Evolutionary conservation across 2,329 filamentous ascomycete genomes (phyloP).

Genomic region (Volutella citrinella): DNA sequence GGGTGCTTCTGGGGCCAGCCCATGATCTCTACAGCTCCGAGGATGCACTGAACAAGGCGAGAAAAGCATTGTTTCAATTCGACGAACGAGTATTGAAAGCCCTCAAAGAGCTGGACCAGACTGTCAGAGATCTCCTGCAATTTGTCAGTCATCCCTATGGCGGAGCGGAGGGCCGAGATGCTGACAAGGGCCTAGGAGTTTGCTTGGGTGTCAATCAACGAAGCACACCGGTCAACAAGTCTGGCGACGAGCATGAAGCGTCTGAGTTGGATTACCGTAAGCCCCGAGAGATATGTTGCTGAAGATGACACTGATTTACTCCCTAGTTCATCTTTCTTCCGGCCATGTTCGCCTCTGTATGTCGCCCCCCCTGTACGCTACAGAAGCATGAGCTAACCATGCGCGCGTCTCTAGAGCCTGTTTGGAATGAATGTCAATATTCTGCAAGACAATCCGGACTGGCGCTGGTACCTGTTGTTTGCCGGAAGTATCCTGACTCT

Average conservation of each 20-base stretch:
- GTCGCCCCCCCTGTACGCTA: too few species aligned
- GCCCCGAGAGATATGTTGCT: background rate
- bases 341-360: too few species aligned
- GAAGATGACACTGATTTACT: too few species aligned
- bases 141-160: background rate
- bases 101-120: background rate
- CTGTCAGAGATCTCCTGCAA: background rate
- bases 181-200: background rate
- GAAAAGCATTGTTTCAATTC: background rate
- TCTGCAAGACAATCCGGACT: background rate
- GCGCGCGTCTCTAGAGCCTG: slow-evolving; percentile 1
- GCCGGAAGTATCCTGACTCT: background rate
- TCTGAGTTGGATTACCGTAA: background rate
- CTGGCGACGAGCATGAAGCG: background rate
- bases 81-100: background rate
- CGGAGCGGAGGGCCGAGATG: too few species aligned
- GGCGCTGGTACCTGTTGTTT: background rate
- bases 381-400: too few species aligned
- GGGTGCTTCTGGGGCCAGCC: background rate
- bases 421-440: background rate
- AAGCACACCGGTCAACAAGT: background rate
- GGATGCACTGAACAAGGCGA: background rate
- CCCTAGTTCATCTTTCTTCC: too few species aligned
- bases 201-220: background rate
- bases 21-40: background rate